Percentiles rank a stretch among this genome's conserved stretches.
These are phyloP conservation scores for Usnea hakonensis DNA, from an alignment of 495 filamentous ascomycete genomes.

Conservation along the genomic window DNA sequence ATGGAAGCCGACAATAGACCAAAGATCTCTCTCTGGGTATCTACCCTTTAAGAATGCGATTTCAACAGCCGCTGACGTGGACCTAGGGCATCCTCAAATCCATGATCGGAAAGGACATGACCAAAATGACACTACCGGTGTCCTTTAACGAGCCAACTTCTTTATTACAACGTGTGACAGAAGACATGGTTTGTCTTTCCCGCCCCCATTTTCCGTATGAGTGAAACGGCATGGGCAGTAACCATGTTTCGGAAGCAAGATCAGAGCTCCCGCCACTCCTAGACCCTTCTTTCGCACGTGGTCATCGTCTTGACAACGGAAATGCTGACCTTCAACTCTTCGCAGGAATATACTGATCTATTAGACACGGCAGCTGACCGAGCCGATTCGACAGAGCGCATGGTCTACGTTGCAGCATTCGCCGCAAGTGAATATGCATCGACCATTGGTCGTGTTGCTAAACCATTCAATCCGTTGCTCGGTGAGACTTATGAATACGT, in stretches of 20 bases:
- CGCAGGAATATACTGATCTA: constrained; percentile 77
- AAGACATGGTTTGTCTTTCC: constrained; percentile 57
- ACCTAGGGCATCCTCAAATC: constrained; percentile 90
- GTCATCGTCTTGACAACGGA: neutral
- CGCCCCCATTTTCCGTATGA: neutral
- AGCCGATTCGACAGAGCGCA: constrained; percentile 75
- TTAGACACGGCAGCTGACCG: constrained; percentile 84
- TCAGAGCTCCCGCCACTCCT: neutral
- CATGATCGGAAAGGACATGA: constrained; percentile 99
- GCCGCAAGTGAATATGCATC: constrained; percentile 95
- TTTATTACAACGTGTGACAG: constrained; percentile 86
- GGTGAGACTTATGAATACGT: constrained; percentile 97
- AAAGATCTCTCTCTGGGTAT: constrained; percentile 92
- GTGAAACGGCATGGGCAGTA: neutral
- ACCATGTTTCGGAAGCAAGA: neutral
- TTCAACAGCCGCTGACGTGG: constrained; percentile 24
- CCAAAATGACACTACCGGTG: constrained; percentile 96
- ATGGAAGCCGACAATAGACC: constrained; percentile 90
- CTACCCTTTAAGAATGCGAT: constrained; percentile 24
- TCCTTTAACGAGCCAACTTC: constrained; percentile 99
- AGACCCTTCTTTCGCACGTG: neutral
- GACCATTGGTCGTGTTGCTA: constrained; percentile 91
- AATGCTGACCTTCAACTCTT: neutral
- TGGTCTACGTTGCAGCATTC: constrained; percentile 95
- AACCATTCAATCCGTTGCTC: constrained; percentile 93